Evolutionary conservation across 345 rosid species (phyloP), one percentile per base, ranked within the genome.

Genomic region (Populus alba): DNA sequence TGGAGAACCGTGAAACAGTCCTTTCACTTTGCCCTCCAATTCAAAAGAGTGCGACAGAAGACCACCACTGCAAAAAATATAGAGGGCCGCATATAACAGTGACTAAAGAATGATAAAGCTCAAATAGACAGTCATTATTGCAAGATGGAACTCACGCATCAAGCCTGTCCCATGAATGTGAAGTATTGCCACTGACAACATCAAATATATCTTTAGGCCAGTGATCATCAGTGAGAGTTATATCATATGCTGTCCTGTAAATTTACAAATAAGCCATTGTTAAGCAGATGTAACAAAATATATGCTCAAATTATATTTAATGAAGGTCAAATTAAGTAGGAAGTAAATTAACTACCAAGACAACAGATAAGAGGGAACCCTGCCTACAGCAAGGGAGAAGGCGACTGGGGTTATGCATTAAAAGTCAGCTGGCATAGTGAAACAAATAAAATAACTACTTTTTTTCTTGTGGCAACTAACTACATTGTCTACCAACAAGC

Each of bases 121-220:
- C 15, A 70, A 25, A 74, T 43, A 6, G 39, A 65, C 16, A 12
- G 15, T 23, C 53, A 77, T 22, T n/a, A 41, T 23, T 73, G 72
- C 23, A 27, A 72, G 37, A 23, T 39, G 51, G 73, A 31, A 88
- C 98, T 90, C 84, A 92, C 99, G 90, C 94, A 87, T 96, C 97
- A 76, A 96, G 98, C 75, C 97, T 89, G 75, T 94, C 99, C 99
- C 99, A 96, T 47, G 99, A 87, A 65, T 71, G 86, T 31, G 98
- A 90, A 74, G 81, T 82, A 88, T 94, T 96, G 27, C 98, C 98
- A 55, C 82, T 85, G 81, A 94, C 81, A 57, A 90, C 78, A 76
- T 83, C 87, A 82, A 96, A 96, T 8, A 59, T 63, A 29, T 84
- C 89, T 81, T 88, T 74, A 59, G 91, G 89, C 99, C 99, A 96